A percentile compares a stretch with the other conserved stretches of the same genome.
phyloP scores from a whole-genome alignment of 2,329 filamentous ascomycete genomes.

The Blastomyces gilchristii region DNA sequence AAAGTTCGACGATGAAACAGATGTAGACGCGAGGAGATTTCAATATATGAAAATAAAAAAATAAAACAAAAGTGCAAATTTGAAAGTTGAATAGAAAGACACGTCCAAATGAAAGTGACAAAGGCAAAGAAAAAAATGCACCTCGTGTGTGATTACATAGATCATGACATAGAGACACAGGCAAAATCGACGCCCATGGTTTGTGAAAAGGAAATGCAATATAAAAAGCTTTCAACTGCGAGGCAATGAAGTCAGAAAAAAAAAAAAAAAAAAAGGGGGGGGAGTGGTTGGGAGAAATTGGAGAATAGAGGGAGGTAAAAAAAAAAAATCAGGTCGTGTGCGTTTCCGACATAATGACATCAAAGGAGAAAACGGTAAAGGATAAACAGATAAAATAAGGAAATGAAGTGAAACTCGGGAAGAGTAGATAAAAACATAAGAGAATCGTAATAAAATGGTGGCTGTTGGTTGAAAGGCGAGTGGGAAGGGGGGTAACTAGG shows the following conservation, averaged over 20 bases:
- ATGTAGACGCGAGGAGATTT: no score
- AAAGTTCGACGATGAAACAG: no score
- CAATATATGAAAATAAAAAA: background rate
- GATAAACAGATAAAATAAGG: background rate
- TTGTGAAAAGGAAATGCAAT: background rate
- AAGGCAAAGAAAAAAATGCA: background rate
- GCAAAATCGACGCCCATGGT: background rate
- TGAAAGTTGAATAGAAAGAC: background rate
- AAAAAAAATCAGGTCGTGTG: background rate
- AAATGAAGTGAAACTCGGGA: background rate
- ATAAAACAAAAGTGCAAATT: conserved; percentile 12
- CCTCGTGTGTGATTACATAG: background rate
- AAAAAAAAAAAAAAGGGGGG: no score
- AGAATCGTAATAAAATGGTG: background rate
- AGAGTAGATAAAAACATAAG: background rate
- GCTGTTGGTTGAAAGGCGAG: background rate
- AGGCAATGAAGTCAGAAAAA: background rate
- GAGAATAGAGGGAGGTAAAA: background rate
- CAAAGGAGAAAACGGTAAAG: background rate
- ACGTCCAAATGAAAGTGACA: background rate
- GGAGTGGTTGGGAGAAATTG: no score
- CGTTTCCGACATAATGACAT: background rate
- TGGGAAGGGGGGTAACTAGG: background rate
- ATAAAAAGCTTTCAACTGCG: background rate
- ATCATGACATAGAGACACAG: background rate